A percentile compares a stretch with the other conserved stretches of the same genome.
Evolutionary conservation across 176 grass and related monocot genomes (phyloP).

Genomic region (Ensete ventricosum): DNA sequence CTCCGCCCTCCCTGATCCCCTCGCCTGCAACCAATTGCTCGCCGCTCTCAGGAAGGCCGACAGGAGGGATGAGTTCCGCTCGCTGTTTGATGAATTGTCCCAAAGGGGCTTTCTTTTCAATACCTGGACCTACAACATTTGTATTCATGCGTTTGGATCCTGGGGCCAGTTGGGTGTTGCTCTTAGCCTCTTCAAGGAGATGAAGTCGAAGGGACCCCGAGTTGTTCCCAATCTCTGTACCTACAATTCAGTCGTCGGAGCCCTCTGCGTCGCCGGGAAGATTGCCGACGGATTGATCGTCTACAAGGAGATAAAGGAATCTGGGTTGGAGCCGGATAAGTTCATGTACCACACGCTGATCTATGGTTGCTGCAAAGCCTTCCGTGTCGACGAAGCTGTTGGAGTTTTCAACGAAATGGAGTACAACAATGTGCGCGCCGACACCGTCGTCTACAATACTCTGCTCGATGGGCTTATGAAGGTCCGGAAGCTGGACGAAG

Average conservation of each 20-base stretch:
- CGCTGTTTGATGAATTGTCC: constrained; percentile 68
- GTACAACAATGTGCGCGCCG: constrained; percentile 27
- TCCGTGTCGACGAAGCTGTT: constrained; percentile 50
- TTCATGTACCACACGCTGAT: constrained; percentile 58
- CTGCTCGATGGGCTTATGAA: constrained; percentile 84
- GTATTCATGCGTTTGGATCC: constrained; percentile 68
- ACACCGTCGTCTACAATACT: constrained; percentile 62
- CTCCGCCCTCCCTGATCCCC: constrained; percentile 24
- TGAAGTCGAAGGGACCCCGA: constrained; percentile 42
- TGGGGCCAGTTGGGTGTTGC: constrained; percentile 50
- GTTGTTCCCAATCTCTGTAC: constrained; percentile 60
- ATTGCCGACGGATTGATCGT: constrained; percentile 38
- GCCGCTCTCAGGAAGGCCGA: constrained; percentile 36
- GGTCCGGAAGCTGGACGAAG: constrained; percentile 69
- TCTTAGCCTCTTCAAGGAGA: constrained; percentile 45
- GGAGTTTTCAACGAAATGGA: constrained; percentile 69
- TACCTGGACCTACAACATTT: constrained; percentile 62
- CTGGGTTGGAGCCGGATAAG: constrained; percentile 41
- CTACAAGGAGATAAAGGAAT: constrained; percentile 58
- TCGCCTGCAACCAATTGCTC: constrained; percentile 45
- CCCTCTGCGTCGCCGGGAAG: constrained; percentile 40
- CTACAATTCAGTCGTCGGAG: constrained; percentile 61
- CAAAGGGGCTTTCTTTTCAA: constrained; percentile 43
- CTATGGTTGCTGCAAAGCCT: constrained; percentile 74
- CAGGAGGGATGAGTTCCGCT: constrained; percentile 46